A percentile compares a stretch with the other conserved stretches of the same genome.
These are phyloP conservation scores for Colletotrichum sp. DNA, from an alignment of 2,329 filamentous ascomycete genomes.

Conservation along the genomic window DNA sequence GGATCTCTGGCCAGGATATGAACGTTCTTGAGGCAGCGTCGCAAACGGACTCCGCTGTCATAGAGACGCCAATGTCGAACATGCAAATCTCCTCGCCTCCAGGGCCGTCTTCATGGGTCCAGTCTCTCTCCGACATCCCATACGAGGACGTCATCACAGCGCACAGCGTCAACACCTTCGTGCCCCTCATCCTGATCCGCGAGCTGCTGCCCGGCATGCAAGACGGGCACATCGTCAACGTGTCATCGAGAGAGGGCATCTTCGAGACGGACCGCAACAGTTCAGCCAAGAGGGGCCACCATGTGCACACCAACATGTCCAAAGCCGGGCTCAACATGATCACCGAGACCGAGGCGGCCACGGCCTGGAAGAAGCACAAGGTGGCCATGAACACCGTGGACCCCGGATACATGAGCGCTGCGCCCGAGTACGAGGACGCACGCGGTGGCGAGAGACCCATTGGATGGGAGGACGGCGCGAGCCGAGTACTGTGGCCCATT, in stretches of 20 bases:
- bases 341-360: slow-evolving; percentile 38
- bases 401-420: slow-evolving; percentile 42
- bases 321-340: slow-evolving; percentile 46
- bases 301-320: slow-evolving; percentile 45
- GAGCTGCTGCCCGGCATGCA: slow-evolving; percentile 37
- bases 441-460: slow-evolving; percentile 34
- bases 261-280: slow-evolving; percentile 27
- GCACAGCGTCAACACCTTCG: slow-evolving; percentile 40
- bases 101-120: slow-evolving; percentile 14
- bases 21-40: neutral
- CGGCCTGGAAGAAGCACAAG: slow-evolving; percentile 30
- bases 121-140: slow-evolving; percentile 38
- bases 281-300: slow-evolving; percentile 32
- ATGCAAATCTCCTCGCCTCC: neutral
- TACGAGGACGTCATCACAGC: slow-evolving; percentile 43
- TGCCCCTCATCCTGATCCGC: slow-evolving; percentile 40
- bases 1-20: neutral
- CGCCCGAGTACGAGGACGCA: slow-evolving; percentile 31
- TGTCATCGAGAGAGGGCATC: slow-evolving; percentile 41
- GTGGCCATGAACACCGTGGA: slow-evolving; percentile 43
- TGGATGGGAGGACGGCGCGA: slow-evolving; percentile 41
- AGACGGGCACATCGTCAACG: slow-evolving; percentile 33
- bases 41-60: neutral
- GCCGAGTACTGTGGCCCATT: slow-evolving; percentile 38
- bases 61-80: neutral